Conservation (phyloP, 176 grass and related monocot species). For the Oryza punctata region DNA sequence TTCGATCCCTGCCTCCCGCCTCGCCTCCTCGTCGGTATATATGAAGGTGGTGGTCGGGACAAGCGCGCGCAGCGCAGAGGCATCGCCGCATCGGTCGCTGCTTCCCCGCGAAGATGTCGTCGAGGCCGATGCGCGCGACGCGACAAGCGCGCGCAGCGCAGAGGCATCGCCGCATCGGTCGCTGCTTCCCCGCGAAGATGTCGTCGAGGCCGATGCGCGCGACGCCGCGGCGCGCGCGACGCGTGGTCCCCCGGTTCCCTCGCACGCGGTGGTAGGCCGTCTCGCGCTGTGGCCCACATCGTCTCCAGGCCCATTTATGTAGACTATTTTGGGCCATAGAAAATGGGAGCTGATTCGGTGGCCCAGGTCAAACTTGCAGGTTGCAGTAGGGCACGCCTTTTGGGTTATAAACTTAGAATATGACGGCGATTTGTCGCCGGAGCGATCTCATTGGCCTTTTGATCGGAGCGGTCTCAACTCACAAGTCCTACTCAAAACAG, state of each 20-base stretch:
- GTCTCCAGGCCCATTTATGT: background rate
- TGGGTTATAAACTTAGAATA: background rate
- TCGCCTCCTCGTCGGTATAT: constrained; percentile 10
- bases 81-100: background rate
- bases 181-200: constrained; percentile 10
- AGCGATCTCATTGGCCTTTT: background rate
- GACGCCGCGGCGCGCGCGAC: constrained; percentile 21
- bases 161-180: background rate
- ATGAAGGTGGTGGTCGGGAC: background rate
- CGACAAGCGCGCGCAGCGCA: background rate
- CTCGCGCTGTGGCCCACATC: background rate
- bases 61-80: background rate
- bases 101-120: constrained; percentile 9
- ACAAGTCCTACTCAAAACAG: background rate
- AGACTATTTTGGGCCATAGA: background rate
- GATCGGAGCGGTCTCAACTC: background rate
- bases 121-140: background rate
- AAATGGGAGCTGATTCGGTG: background rate
- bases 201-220: constrained; percentile 4
- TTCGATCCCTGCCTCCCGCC: background rate
- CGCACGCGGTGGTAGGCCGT: background rate
- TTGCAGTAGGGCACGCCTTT: background rate
- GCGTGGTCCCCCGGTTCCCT: background rate
- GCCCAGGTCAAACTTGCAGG: constrained; percentile 8
- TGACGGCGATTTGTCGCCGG: background rate